phyloP scores from a whole-genome alignment of 768 basidiomycete genomes.

The Phlebiopsis gigantea region DNA sequence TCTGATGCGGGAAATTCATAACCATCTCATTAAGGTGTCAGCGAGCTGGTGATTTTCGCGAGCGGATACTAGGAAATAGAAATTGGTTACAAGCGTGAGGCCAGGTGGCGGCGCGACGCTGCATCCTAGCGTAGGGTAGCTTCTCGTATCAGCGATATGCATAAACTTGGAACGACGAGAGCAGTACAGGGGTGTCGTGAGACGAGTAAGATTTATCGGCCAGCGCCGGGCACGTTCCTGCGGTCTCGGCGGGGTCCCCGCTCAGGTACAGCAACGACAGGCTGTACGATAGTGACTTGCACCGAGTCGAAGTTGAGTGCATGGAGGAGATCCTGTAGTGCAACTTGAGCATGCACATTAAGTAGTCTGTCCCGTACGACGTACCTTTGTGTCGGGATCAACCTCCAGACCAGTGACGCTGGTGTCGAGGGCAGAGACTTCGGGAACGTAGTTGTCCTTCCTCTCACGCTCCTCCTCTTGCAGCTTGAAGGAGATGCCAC shows the following conservation, averaged over 20 bases:
- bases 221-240: slow-evolving; percentile 80
- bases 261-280: slow-evolving; percentile 61
- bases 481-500: slow-evolving; percentile 99
- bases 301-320: slow-evolving; percentile 95
- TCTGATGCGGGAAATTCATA: too few relatives aligned
- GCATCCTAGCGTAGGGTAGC: too few relatives aligned
- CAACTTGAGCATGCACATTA: too few relatives aligned
- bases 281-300: slow-evolving; percentile 62
- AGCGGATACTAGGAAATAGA: too few relatives aligned
- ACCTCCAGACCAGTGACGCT: slow-evolving; percentile 71
- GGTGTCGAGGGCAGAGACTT: slow-evolving; percentile 92
- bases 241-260: slow-evolving; percentile 71
- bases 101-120: too few relatives aligned
- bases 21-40: too few relatives aligned
- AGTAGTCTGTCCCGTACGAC: slow-evolving; percentile 26
- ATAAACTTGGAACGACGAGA: neutral
- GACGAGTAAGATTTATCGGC: slow-evolving; percentile 28
- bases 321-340: slow-evolving; percentile 79
- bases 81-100: too few relatives aligned
- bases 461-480: slow-evolving; percentile 99
- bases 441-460: slow-evolving; percentile 99
- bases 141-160: neutral
- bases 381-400: slow-evolving; percentile 90
- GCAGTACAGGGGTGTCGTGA: slow-evolving; percentile 1
- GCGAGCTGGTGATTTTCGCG: too few relatives aligned